A percentile compares a stretch with the other conserved stretches of the same genome.
Conservation (phyloP, 495 filamentous ascomycete genomes). For the Penicillium daleae region DNA sequence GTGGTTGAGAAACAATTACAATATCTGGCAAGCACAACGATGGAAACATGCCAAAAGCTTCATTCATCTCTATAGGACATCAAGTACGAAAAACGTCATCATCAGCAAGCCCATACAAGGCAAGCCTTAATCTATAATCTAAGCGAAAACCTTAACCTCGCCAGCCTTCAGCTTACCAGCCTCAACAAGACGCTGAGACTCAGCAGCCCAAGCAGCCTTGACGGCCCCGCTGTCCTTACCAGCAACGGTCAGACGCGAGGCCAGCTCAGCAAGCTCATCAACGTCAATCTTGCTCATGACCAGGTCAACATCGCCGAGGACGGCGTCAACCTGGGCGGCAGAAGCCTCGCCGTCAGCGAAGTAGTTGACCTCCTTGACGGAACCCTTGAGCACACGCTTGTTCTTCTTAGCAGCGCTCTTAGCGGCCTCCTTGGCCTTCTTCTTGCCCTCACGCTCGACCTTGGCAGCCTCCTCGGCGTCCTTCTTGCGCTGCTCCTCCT, state of each 20-base stretch:
- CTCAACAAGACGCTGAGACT: conserved; percentile 72
- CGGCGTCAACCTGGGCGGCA: conserved; percentile 74
- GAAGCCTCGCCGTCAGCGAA: conserved; percentile 66
- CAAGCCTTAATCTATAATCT: conserved; percentile 18
- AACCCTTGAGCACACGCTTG: conserved; percentile 88
- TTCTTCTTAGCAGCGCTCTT: conserved; percentile 99
- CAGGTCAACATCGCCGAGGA: conserved; percentile 86
- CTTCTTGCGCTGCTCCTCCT: conserved; percentile 73
- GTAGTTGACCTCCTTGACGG: conserved; percentile 97
- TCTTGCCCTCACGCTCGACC: conserved; percentile 75
- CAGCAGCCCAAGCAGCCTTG: conserved; percentile 68
- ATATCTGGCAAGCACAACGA: not conserved
- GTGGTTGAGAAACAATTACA: too few relatives aligned
- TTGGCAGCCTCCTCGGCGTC: conserved; percentile 87
- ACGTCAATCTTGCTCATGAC: conserved; percentile 85
- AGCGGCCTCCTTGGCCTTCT: conserved; percentile 96
- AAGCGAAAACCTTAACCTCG: conserved; percentile 63
- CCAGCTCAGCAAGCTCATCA: conserved; percentile 82
- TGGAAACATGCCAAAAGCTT: conserved; percentile 1
- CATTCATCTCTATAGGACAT: conserved; percentile 20
- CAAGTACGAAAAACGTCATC: conserved; percentile 1
- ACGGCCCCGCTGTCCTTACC: conserved; percentile 61
- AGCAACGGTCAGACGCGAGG: conserved; percentile 66
- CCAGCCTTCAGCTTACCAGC: conserved; percentile 84
- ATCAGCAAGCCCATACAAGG: not conserved